Base-by-base conservation (phyloP, 2,329 filamentous ascomycete species). In the Samsoniella hepiali region DNA sequence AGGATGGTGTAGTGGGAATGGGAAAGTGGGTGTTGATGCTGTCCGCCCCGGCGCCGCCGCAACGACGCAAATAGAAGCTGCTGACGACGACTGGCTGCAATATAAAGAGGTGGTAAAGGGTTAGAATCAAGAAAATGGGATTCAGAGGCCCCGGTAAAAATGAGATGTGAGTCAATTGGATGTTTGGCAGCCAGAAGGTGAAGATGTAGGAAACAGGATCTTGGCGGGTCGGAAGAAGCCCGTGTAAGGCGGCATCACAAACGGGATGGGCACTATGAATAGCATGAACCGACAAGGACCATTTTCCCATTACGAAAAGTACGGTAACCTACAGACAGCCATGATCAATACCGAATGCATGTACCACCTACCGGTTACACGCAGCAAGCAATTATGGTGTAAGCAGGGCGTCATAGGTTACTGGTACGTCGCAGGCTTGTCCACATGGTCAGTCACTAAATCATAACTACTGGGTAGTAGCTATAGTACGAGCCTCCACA, bases 141-240 rank as follows among this genome's bases (percentile, higher is more conserved):
- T 29, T 17, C 1, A 11, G 27, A 47, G n/a, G 13, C 7, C n/a
- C 36, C 11, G 47, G 47, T 44, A 38, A 6, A 34, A 36, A 22
- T 29, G 49, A n/a, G n/a, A 60, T 6, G 58, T 47, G 58, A 60
- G 38, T 55, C 58, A 62, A 62, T 31, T 54, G 58, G 47, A 51
- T 13, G 50, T 15, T 31, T 29, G 31, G 13, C 13, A 10, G 34
- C 5, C 22, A 22, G 22, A 22, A 40, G n/a, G 51, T 55, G 51
- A 55, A 45, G 58, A 62, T 54, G 58, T 60, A 54, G 50, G 9
- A 31, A 15, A 38, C 31, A 55, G 50, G 50, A 62, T 62, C 58
- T 62, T 51, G 58, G 58, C 58, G 49, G 58, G 11, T 38, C 58
- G 11, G 7, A 31, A 5, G 1, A 7, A 3, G 9, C 29, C 22